Evolutionary conservation across 2,329 filamentous ascomycete genomes (phyloP).

Genomic region (Penicillium glabrum): DNA sequence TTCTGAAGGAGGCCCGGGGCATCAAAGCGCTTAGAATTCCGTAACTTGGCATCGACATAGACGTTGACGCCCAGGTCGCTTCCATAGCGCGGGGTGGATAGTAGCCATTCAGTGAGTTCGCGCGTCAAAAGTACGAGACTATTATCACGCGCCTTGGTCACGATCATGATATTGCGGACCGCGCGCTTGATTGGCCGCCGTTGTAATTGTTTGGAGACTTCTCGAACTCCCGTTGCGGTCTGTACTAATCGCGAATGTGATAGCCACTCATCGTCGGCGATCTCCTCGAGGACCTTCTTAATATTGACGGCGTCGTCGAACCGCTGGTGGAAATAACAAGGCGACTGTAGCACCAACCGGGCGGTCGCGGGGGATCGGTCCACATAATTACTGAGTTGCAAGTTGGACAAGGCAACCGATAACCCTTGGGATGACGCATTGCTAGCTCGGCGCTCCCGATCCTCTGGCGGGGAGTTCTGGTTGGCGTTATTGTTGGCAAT

Average conservation of each 20-base stretch:
- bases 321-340: slow-evolving; percentile 96
- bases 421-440: slow-evolving; percentile 60
- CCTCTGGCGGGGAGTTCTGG: slow-evolving; percentile 21
- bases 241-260: slow-evolving; percentile 93
- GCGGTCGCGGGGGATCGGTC: slow-evolving; percentile 46
- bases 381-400: slow-evolving; percentile 46
- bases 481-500: slow-evolving; percentile 40
- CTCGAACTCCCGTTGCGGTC: slow-evolving; percentile 89
- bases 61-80: slow-evolving; percentile 91
- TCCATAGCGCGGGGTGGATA: slow-evolving; percentile 85
- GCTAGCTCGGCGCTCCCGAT: slow-evolving; percentile 40
- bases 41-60: slow-evolving; percentile 95
- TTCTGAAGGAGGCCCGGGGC: slow-evolving; percentile 69
- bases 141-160: slow-evolving; percentile 97
- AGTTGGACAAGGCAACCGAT: slow-evolving; percentile 56
- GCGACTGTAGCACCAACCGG: slow-evolving; percentile 74
- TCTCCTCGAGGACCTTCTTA: slow-evolving; percentile 91
- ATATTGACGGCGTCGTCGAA: slow-evolving; percentile 97
- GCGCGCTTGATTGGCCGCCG: slow-evolving; percentile 87
- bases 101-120: slow-evolving; percentile 83
- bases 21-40: slow-evolving; percentile 84
- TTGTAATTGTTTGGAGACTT: slow-evolving; percentile 94
- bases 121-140: slow-evolving; percentile 84
- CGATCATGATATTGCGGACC: slow-evolving; percentile 94
- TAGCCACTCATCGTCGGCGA: slow-evolving; percentile 80